Base-by-base conservation (phyloP, 805 yeast species). In the Nakazawaea holstii region DNA sequence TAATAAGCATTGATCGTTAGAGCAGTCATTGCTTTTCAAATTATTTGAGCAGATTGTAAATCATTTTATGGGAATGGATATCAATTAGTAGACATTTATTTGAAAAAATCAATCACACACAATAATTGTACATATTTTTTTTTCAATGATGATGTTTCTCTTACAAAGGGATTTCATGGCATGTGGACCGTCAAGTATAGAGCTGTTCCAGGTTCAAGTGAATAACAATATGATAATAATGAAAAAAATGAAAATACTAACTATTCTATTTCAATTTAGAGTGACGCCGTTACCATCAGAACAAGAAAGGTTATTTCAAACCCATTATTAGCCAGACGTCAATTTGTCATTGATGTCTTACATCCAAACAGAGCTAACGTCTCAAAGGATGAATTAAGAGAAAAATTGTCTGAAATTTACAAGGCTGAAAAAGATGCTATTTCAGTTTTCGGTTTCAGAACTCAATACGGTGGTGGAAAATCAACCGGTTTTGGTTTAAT, bases 361-460 rank as follows among this genome's bases (percentile, higher is more conserved):
- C 99, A 94, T 84, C 99, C 99, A 81, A 89, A 88, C 91, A 86
- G 89, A 77, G 91, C 99, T 67, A 94, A 92, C 80, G 97, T 94
- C 71, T 84, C 99, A 72, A 94, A 94, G 88, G 97, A 90, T 74
- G 99, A 94, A 79, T 84, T 94, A 76, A 89, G 98, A 74, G 98
- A 65, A 56, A 68, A 64, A 57, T 75, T 79, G 64, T 69, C 84
- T 61, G 76, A 76, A 62, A 69, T 76, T 60, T 79, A 79, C 81
- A 79, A 79, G 74, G 74, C 80, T 62, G 84, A 79, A 66, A 79
- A 79, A 69, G 84, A 79, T 63, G 77, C 81, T 59, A 79, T 79
- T 55, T 91, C 98, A 59, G 99, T 92, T 64, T 94, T 94, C 71
- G 98, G 98, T 74, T 88, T 94, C 96, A 87, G 96, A 84, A 94